Conservation (phyloP, 306 rosid species). For the Sphenostylis stenocarpa region DNA sequence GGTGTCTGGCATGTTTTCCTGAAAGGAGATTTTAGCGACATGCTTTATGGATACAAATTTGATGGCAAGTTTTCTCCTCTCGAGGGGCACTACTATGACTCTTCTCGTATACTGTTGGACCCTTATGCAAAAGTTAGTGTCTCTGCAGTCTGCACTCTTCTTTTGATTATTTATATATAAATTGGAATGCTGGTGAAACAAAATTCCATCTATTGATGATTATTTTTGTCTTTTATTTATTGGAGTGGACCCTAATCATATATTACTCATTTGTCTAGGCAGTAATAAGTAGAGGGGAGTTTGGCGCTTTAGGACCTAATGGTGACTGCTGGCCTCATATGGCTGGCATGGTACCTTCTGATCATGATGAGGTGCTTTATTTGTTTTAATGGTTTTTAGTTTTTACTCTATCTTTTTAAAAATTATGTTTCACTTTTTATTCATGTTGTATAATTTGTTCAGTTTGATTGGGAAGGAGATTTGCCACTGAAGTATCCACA, state of each 20-base stretch:
- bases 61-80: conserved; percentile 71
- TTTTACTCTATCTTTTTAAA: conserved; percentile 10
- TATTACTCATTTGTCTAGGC: conserved; percentile 66
- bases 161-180: neutral
- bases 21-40: conserved; percentile 74
- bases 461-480: conserved; percentile 99
- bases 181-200: neutral
- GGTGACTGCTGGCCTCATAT: conserved; percentile 93
- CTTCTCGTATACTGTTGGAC: conserved; percentile 69
- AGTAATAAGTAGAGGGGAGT: conserved; percentile 84
- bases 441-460: conserved; percentile 39
- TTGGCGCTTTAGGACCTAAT: conserved; percentile 70
- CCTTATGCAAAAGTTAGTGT: conserved; percentile 90
- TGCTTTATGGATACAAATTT: conserved; percentile 82
- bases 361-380: conserved; percentile 54
- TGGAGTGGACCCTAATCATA: conserved; percentile 29
- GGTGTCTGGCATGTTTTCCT: conserved; percentile 87
- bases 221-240: neutral
- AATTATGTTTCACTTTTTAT: neutral
- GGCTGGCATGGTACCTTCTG: conserved; percentile 79
- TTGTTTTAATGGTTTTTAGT: conserved; percentile 9
- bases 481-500: conserved; percentile 77
- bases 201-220: neutral
- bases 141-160: neutral
- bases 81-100: conserved; percentile 71